A percentile compares a stretch with the other conserved stretches of the same genome.
Evolutionary conservation across 208 protist species (phyloP).

Genomic region (Baffinella frigidus): DNA sequence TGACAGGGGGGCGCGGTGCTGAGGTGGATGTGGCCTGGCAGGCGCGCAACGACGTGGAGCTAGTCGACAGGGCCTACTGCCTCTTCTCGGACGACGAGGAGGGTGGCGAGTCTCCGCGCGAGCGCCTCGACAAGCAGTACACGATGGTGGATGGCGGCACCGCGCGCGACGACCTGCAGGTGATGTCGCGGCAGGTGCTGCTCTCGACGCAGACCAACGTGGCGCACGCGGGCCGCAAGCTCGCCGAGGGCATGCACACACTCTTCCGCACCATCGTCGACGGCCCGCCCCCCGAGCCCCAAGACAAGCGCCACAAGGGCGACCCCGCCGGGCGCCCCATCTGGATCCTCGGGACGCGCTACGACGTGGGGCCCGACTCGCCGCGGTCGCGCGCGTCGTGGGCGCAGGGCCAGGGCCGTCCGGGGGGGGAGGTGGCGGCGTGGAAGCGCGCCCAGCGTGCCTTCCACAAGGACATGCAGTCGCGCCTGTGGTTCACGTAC

Average conservation of each 20-base stretch:
- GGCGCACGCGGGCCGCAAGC: conserved; percentile 22
- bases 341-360: conserved; percentile 14
- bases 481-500: conserved; percentile 49
- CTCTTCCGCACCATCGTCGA: conserved; percentile 51
- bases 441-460: not conserved
- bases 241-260: conserved; percentile 24
- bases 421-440: not conserved
- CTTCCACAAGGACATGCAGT: conserved; percentile 33
- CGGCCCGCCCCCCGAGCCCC: not conserved
- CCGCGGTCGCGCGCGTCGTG: not conserved
- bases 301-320: not conserved
- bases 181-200: not conserved
- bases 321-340: not conserved
- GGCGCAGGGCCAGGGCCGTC: not conserved
- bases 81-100: not conserved
- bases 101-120: not conserved
- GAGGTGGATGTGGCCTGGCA: not conserved
- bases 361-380: conserved; percentile 35
- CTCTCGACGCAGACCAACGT: conserved; percentile 45
- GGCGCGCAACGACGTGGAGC: conserved; percentile 54
- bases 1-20: not conserved
- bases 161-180: not conserved
- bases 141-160: not conserved
- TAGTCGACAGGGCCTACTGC: conserved; percentile 49
- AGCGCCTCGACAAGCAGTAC: not conserved